These are phyloP conservation scores for Myxozyma sirexii DNA, from an alignment of 805 yeast species.

Conservation along the genomic window DNA sequence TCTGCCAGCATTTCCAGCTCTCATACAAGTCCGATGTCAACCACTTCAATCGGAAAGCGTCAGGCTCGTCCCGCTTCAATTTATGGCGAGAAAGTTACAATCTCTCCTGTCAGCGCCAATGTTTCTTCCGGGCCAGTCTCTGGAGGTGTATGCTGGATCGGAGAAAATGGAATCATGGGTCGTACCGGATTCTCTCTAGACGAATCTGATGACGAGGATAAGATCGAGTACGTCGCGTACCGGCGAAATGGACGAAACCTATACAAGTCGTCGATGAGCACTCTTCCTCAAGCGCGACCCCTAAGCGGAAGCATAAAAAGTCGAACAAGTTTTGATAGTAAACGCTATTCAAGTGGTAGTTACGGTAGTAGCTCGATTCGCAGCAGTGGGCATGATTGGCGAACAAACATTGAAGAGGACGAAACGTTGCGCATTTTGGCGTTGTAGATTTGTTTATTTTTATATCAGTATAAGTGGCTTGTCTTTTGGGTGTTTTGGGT, in stretches of 20 bases:
- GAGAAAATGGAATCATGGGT: slow-evolving; percentile 18
- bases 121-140: neutral
- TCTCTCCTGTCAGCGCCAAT: neutral
- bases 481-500: no score
- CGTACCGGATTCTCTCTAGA: slow-evolving; percentile 12
- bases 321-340: slow-evolving; percentile 7
- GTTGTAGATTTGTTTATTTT: neutral
- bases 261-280: neutral
- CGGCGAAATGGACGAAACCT: neutral
- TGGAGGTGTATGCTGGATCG: slow-evolving; percentile 30
- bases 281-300: neutral
- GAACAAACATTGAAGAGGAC: slow-evolving; percentile 13
- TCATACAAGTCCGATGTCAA: neutral
- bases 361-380: slow-evolving; percentile 13
- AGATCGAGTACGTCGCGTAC: neutral
- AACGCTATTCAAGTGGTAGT: neutral
- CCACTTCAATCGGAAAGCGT: neutral
- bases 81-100: neutral
- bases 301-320: slow-evolving; percentile 7
- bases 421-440: slow-evolving; percentile 6
- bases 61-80: slow-evolving; percentile 6
- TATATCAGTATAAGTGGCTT: no score
- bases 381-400: slow-evolving; percentile 20
- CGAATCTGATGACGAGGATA: slow-evolving; percentile 16
- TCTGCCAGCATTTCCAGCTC: neutral